Evolutionary conservation across 192 early-diverging fungal species (phyloP), one percentile per base, ranked within the genome.

Genomic region (Dimargaris verticillata): DNA sequence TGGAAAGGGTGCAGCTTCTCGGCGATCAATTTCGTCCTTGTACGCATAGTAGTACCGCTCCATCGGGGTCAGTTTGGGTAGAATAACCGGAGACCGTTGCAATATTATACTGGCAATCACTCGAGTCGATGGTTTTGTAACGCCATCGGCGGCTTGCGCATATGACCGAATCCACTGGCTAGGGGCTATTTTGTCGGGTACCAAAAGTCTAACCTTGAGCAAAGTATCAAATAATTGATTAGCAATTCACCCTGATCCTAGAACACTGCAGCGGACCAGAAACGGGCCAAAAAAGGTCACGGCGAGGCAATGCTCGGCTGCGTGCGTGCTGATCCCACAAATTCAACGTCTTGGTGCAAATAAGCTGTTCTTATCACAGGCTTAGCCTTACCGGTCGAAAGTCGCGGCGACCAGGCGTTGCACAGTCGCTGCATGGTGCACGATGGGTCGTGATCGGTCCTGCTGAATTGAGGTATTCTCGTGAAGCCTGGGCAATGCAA

Each of bases 21-120:
- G 62, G 5, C 76, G 72, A 61, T 78, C 75, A 14, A 79, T 71
- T 29, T 72, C 74, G 64, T 87, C 80, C 62, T 83, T 74, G 72
- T 87, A 87, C 43, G 68, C 61, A 64, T 80, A 81, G 62, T 90
- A 90, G 61, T 79, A 80, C 25, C 66, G 53, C 71, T 86, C 82
- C 66, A 90, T 88, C 0, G 73, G 68, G 25, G 77, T 73, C 49
- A 75, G 65, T 44, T 78, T 75, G 29, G 77, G 76, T 44, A 82
- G 74, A 58, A 84, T 81, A 53, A 83, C 63, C 26, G 88, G 88
- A 53, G 75, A 62, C 60, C 88, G 83, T 65, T 79, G 75, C 11
- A 90, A 70, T n/a, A 90, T 80, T 22, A 84, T 70, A 28, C 80
- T 78, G 28, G 76, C 74, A 15, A 74, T 64, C 50, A 79, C 67